Base-by-base conservation (phyloP, 306 rosid genomes). In the Fagus crenata region DNA sequence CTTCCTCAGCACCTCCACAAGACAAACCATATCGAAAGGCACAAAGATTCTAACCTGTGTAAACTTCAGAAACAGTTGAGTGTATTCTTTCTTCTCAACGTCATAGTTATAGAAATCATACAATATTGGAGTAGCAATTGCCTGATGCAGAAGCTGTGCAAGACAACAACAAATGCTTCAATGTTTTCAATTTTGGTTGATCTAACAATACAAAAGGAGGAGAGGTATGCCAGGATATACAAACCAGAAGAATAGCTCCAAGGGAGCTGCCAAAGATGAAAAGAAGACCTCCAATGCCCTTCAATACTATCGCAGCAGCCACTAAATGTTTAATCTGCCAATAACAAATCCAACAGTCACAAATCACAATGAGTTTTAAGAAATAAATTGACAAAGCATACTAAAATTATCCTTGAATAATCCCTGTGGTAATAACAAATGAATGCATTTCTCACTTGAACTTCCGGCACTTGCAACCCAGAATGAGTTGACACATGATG, bases 91-190 rank as follows among this genome's bases (percentile, higher is more conserved):
- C 61, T 80, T 81, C 79, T 88, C 92, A 0, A 79, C 82, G 17
- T 90, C 95, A 4, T 86, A 88, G 86, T 90, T 88, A 77, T 90
- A 90, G 82, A 90, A 90, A 69, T 90, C 95, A 43, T 85, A 88
- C 84, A 88, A 86, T 59, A 88, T 80, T 2, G 95, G 92, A 37
- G 84, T 80, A 13, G 81, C 76, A 56, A 90, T 68, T 9, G 85
- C 83, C 79, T 88, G 92, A 68, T 90, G 89, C 81, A 90, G 79
- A 85, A 90, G 86, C 95, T 90, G 82, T 75, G 35, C 39, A 55
- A 8, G 71, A 72, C 51, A 65, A 43, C 1, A 67, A 7, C 2
- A 11, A 60, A 61, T 8, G 3, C 42, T 8, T 56, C 0, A 39
- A 9, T 2, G 15, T 7, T 17, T 39, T 41, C 53, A 41, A 7